These are phyloP conservation scores for Cryptococcus floricola DNA, from an alignment of 1,284 basidiomycete genomes.

Conservation along the genomic window DNA sequence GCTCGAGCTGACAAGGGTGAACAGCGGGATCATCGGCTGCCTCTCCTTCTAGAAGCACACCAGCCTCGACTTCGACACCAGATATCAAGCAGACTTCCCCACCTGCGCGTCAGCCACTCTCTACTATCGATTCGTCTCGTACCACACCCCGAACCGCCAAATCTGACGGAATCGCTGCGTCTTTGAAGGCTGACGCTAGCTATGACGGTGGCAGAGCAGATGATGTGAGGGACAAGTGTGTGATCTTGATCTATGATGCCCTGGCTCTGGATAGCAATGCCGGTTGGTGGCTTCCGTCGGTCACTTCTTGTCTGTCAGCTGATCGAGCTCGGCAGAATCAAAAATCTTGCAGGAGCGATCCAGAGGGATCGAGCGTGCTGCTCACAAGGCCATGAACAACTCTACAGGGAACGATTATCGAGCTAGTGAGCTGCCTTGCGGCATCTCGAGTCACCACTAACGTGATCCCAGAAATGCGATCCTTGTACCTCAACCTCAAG, in stretches of 20 bases:
- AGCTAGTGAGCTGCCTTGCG: slow-evolving; percentile 35
- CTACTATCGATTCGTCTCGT: slow-evolving; percentile 51
- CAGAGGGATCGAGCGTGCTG: slow-evolving; percentile 50
- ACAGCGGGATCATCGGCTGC: slow-evolving; percentile 13
- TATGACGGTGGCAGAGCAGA: slow-evolving; percentile 62
- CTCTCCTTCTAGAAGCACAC: slow-evolving; percentile 13
- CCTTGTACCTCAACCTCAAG: slow-evolving; percentile 88
- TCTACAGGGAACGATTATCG: slow-evolving; percentile 48
- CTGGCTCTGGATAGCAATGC: slow-evolving; percentile 77
- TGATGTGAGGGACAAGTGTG: slow-evolving; percentile 70
- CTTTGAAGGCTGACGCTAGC: slow-evolving; percentile 39
- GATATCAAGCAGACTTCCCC: slow-evolving; percentile 7
- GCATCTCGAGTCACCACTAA: neutral
- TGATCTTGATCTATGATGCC: slow-evolving; percentile 86
- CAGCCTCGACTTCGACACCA: slow-evolving; percentile 8
- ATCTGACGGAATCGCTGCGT: slow-evolving; percentile 60
- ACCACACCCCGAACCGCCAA: slow-evolving; percentile 60
- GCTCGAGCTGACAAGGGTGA: neutral
- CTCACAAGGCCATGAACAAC: slow-evolving; percentile 39
- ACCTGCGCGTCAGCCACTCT: slow-evolving; percentile 23
- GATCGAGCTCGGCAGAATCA: slow-evolving; percentile 28
- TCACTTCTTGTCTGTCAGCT: neutral
- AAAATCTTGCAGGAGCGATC: slow-evolving; percentile 49
- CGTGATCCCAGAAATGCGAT: slow-evolving; percentile 69
- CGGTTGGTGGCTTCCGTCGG: slow-evolving; percentile 59